Conservation (phyloP, 768 basidiomycete genomes). For the Gautieria morchelliformis region DNA sequence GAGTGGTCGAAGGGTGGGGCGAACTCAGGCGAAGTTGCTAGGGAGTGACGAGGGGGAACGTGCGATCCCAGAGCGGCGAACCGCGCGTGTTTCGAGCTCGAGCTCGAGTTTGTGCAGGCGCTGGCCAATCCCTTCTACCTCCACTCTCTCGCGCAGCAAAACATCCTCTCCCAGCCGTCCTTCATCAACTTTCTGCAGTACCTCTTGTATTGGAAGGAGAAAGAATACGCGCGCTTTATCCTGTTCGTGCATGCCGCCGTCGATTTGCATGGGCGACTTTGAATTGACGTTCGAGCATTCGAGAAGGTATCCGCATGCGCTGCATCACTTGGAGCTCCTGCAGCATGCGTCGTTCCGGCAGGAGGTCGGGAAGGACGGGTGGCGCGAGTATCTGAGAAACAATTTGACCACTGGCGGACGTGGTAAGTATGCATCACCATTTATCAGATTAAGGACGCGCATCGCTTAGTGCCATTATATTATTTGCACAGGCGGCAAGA, state of each 20-base stretch:
- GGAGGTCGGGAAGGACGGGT: conserved; percentile 74
- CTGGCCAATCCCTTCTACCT: conserved; percentile 92
- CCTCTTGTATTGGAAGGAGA: conserved; percentile 82
- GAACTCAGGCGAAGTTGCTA: too few relatives aligned
- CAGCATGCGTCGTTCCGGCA: conserved; percentile 70
- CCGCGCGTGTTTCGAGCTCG: conserved; percentile 71
- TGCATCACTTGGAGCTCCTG: conserved; percentile 77
- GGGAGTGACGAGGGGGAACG: too few relatives aligned
- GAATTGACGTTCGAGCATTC: too few relatives aligned
- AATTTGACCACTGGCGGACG: conserved; percentile 86
- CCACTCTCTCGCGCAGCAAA: conserved; percentile 80
- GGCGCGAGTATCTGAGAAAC: conserved; percentile 71
- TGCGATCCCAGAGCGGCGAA: conserved; percentile 54
- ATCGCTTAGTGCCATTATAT: background rate
- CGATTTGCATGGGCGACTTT: conserved; percentile 9
- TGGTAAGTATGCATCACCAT: conserved; percentile 40
- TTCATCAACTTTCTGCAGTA: conserved; percentile 85
- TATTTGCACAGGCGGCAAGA: conserved; percentile 6
- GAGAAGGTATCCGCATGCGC: conserved; percentile 73
- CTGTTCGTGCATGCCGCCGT: conserved; percentile 41
- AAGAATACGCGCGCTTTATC: conserved; percentile 89
- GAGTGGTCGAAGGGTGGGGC: too few relatives aligned
- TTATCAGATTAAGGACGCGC: too few relatives aligned
- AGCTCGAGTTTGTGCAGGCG: conserved; percentile 87
- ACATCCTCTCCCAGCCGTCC: conserved; percentile 73